Evolutionary conservation across 1,139 yeast genomes (phyloP), one percentile per base, ranked within the genome.

Genomic region (Pichia sp.): DNA sequence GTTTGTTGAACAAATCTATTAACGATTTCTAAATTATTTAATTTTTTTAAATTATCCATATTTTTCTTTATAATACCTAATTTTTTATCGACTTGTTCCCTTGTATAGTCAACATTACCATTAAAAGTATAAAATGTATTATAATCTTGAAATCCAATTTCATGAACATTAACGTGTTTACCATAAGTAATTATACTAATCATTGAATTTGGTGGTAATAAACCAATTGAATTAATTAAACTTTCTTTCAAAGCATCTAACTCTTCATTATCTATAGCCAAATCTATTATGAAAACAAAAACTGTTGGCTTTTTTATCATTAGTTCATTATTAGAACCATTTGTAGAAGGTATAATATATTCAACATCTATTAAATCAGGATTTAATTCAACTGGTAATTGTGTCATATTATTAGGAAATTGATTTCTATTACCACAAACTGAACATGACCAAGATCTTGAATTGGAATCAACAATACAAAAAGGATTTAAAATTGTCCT

Each of bases 231-330:
- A 25, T 71, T 64, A 10, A 71, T 55, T 27, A 84, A 60, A 5
- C 80, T 70, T 40, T 81, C 86, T 51, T 74, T 76, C 48, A 84
- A 63, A 1, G 83, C 72, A 41, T 71, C 77, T n/a, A 74, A 57
- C 30, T 53, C 56, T 37, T 67, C 70, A 11, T 63, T 66, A 37
- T 74, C 82, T 42, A 77, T 66, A 53, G 87, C 78, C 0, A 83
- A 71, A 61, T 84, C 94, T 27, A 84, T 78, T n/a, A 82, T 79
- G 54, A 71, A 81, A 31, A 82, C 57, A 57, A 78, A 82, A 6
- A 82, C 70, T 2, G 75, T 76, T 0, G 80, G 78, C 28, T 69
- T 60, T 16, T 63, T 61, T 26, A 70, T 67, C 2, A 26, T 24
- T 6, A 12, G 16, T 7, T 23, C 25, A 11, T 28, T 22, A 27